Evolutionary conservation across 768 basidiomycete genomes (phyloP), one percentile per base, ranked within the genome.

Genomic region (Fistulinella prunicolor): DNA sequence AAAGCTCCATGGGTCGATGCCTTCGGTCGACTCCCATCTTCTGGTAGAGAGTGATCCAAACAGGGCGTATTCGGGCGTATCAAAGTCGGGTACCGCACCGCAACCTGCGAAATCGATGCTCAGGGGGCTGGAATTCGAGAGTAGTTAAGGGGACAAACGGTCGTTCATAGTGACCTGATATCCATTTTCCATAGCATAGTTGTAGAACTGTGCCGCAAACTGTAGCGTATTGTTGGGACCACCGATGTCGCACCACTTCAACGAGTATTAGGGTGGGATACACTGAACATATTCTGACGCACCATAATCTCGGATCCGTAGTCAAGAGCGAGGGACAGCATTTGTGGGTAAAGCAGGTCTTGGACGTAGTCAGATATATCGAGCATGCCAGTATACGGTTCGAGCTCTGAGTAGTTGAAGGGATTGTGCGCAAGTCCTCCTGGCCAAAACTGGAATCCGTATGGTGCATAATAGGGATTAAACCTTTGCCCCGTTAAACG

Each of bases 21-120:
- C 81, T 51, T 81, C 82, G 28, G 65, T 78, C 10, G 73, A 79
- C 56, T 83, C 81, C 82, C 81, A 83, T 28, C 66, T 72, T 20
- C 62, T 61, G 0, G 74, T 68, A 22, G 78, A 75, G 20, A 76
- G 68, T 5, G 74, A 69, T 14, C 71, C 72, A 34, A 78, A 81
- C 1, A 65, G 63, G 1, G 70, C 67, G 46, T 80, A 81, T 52
- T 82, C 81, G 0, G 81, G 79, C 0, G 80, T 80, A 47, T 76
- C 74, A 49, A 79, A 80, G 47, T 81, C 78, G 1, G 78, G 75
- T 0, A 73, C 70, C 9, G 70, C 69, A 21, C 73, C 74, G 49
- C 79, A 79, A 8, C 77, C 77, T 79, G 41, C 22, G 7, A 22
- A 1, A 40, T 2, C 20, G 10, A 42, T 20, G 1, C n/a, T 63